These are phyloP conservation scores for Linum lewisii DNA, from an alignment of 345 rosid species.

Conservation along the genomic window DNA sequence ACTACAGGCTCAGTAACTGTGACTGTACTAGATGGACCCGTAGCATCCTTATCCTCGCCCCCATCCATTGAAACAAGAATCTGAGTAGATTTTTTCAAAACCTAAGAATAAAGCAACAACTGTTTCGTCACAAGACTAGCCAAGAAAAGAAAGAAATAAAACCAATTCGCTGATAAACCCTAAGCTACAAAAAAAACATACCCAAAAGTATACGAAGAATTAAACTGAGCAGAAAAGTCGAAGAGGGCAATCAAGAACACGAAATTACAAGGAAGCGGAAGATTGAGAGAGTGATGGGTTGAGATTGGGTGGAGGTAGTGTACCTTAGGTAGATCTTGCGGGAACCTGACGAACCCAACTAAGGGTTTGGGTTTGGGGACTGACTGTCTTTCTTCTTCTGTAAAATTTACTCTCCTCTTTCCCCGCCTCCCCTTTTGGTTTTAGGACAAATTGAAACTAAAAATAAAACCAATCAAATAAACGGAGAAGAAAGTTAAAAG, in stretches of 20 bases:
- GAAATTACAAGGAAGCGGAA: background rate
- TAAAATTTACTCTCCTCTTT: no score
- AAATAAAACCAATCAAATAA: no score
- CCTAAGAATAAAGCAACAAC: background rate
- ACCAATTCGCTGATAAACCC: background rate
- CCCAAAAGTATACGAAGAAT: no score
- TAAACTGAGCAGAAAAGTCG: background rate
- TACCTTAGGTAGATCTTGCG: background rate
- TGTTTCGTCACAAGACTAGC: background rate
- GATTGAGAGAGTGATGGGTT: background rate
- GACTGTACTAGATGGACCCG: constrained; percentile 12
- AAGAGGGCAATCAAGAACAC: background rate
- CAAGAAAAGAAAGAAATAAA: background rate
- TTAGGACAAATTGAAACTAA: no score
- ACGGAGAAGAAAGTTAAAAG: no score
- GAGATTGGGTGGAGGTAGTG: background rate
- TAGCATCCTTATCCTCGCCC: constrained; percentile 6
- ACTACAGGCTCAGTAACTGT: constrained; percentile 16
- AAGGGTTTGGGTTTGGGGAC: background rate
- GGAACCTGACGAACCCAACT: background rate
- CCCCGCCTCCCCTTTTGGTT: background rate
- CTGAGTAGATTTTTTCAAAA: constrained; percentile 1
- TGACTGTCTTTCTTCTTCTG: background rate
- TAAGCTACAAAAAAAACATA: background rate
- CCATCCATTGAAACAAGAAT: background rate